These are phyloP conservation scores for Ampelocalamus luodianensis DNA, from an alignment of 176 grass and related monocot genomes.

Conservation along the genomic window DNA sequence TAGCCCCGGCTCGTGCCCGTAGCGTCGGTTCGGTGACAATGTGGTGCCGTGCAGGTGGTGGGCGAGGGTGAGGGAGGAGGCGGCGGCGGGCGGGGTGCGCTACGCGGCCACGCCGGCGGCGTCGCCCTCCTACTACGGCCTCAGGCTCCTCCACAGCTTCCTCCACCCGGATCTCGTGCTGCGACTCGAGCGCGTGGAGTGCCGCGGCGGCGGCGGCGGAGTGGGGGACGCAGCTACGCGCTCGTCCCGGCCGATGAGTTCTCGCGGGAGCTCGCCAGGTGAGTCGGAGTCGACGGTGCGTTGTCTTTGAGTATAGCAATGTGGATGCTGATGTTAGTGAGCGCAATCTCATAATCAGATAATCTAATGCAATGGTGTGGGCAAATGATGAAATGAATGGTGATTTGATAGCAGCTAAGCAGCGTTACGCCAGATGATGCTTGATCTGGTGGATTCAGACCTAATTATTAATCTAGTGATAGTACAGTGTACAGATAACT, in stretches of 20 bases:
- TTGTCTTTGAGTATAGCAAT: neutral
- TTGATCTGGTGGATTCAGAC: conserved; percentile 26
- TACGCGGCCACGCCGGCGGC: conserved; percentile 59
- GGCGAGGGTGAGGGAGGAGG: conserved; percentile 61
- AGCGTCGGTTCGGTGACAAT: conserved; percentile 4
- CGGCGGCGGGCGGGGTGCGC: conserved; percentile 51
- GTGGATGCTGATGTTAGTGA: neutral
- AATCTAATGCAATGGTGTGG: neutral
- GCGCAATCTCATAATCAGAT: neutral
- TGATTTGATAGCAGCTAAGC: neutral
- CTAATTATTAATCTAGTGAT: neutral
- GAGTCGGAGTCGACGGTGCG: neutral
- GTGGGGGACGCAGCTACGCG: conserved; percentile 53
- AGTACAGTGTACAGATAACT: too few species aligned
- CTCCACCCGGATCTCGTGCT: conserved; percentile 77
- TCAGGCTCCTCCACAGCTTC: conserved; percentile 71
- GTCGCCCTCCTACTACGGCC: conserved; percentile 67
- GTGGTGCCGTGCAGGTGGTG: conserved; percentile 60
- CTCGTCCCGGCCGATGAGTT: conserved; percentile 67
- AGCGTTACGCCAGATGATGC: neutral
- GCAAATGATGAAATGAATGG: neutral
- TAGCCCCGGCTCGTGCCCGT: neutral
- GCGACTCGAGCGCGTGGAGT: conserved; percentile 60
- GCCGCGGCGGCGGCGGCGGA: neutral
- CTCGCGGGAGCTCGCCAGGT: conserved; percentile 57